These are phyloP conservation scores for Clarireedia homoeocarpa DNA, from an alignment of 2,329 filamentous ascomycete species.

Conservation along the genomic window DNA sequence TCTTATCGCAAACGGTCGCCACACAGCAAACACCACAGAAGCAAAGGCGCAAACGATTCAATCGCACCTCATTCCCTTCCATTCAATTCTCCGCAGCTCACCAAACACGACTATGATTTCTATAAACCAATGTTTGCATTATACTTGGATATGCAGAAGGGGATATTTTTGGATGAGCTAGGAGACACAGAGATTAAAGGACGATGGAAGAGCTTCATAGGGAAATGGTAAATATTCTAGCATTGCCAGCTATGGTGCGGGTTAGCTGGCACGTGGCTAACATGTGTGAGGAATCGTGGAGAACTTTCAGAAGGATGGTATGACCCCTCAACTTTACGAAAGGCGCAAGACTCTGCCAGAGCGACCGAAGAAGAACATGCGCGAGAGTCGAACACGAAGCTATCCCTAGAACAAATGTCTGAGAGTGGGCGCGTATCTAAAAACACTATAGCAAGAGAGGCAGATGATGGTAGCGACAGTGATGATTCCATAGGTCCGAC, in stretches of 20 bases:
- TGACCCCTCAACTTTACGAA: slow-evolving; percentile 55
- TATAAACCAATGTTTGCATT: slow-evolving; percentile 70
- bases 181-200: slow-evolving; percentile 70
- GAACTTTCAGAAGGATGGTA: slow-evolving; percentile 92
- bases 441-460: neutral
- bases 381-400: slow-evolving; percentile 8
- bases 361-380: slow-evolving; percentile 6
- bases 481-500: slow-evolving; percentile 39
- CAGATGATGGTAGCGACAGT: slow-evolving; percentile 21
- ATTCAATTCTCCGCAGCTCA: slow-evolving; percentile 55
- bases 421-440: neutral
- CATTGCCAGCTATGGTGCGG: neutral
- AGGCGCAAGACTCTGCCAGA: slow-evolving; percentile 20
- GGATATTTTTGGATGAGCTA: slow-evolving; percentile 58
- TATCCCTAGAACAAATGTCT: slow-evolving; percentile 7
- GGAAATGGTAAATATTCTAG: slow-evolving; percentile 61
- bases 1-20: slow-evolving; percentile 20
- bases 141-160: slow-evolving; percentile 85
- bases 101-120: slow-evolving; percentile 56
- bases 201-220: slow-evolving; percentile 87
- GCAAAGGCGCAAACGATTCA: slow-evolving; percentile 30
- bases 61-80: slow-evolving; percentile 42
- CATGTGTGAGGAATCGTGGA: slow-evolving; percentile 62
- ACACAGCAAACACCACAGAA: slow-evolving; percentile 14
- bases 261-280: slow-evolving; percentile 31